Conservation (phyloP, 805 yeast species). For the Candida pseudofarinosa region DNA sequence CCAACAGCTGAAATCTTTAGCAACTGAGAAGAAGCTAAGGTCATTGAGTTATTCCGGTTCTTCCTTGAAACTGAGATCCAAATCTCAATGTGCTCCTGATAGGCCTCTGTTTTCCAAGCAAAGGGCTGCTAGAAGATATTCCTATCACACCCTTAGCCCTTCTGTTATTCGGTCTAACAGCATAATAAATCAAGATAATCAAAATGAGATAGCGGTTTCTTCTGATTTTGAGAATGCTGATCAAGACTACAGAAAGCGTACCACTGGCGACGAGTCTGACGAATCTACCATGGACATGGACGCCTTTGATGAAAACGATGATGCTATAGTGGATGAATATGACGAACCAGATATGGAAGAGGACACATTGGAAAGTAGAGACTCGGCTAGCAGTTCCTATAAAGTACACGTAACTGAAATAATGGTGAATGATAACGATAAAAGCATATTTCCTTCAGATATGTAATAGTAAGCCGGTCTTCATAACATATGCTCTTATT, state of each 20-base stretch:
- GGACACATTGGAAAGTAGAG: conserved; percentile 16
- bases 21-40: conserved; percentile 28
- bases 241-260: conserved; percentile 2
- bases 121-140: conserved; percentile 22
- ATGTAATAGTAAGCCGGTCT: too few relatives aligned
- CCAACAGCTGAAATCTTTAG: conserved; percentile 48
- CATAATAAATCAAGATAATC: too few relatives aligned
- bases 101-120: conserved; percentile 5
- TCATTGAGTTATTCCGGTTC: conserved; percentile 18
- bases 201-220: background rate
- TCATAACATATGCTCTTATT: too few relatives aligned
- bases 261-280: background rate
- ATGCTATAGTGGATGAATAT: conserved; percentile 13
- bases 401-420: conserved; percentile 42
- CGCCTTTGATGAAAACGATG: conserved; percentile 5
- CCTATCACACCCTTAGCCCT: conserved; percentile 24
- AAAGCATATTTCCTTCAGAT: conserved; percentile 20
- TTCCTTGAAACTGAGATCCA: conserved; percentile 5
- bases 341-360: background rate
- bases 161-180: conserved; percentile 6
- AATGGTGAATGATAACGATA: conserved; percentile 31
- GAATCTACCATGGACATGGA: conserved; percentile 3
- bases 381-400: conserved; percentile 18
- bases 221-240: conserved; percentile 8
- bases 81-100: conserved; percentile 4